Conservation (phyloP, 345 rosid genomes). For the Eucalyptus cloeziana region DNA sequence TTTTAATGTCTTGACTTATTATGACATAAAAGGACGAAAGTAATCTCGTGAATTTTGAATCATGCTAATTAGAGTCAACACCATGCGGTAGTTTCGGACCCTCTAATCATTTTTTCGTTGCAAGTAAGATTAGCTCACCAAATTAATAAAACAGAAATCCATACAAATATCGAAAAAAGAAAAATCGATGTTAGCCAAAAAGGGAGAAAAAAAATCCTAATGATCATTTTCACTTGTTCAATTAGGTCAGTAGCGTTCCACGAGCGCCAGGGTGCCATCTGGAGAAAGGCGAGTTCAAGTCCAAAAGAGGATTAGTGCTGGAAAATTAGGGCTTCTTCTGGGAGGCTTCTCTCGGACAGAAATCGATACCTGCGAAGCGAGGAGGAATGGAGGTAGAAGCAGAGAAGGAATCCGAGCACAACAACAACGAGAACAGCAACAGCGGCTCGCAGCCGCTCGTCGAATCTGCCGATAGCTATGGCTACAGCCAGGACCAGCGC, state of each 20-base stretch:
- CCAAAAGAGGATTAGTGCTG: not conserved
- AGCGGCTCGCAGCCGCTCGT: not conserved
- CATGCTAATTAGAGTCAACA: not conserved
- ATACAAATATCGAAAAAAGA: not conserved
- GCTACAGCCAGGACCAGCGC: constrained; percentile 11
- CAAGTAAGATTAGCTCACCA: not conserved
- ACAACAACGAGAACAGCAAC: constrained; percentile 3
- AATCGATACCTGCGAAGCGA: not conserved
- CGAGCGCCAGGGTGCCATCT: not conserved
- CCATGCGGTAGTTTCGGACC: not conserved
- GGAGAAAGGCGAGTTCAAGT: not conserved
- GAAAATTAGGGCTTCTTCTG: not conserved
- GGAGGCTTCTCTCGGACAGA: not conserved
- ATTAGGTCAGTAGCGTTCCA: not conserved
- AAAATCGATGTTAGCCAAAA: rapidly evolving
- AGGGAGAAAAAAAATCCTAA: not conserved
- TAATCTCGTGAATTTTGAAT: not conserved
- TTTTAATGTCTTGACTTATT: not conserved
- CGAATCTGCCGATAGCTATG: not conserved
- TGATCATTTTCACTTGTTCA: not conserved
- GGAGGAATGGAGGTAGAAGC: constrained; percentile 35
- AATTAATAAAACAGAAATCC: not conserved
- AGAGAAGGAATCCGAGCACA: constrained; percentile 55
- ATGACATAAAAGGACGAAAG: not conserved
- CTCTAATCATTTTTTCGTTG: not conserved